These are phyloP conservation scores for Marasmius tenuissimus DNA, from an alignment of 1,284 basidiomycete genomes.

Conservation along the genomic window DNA sequence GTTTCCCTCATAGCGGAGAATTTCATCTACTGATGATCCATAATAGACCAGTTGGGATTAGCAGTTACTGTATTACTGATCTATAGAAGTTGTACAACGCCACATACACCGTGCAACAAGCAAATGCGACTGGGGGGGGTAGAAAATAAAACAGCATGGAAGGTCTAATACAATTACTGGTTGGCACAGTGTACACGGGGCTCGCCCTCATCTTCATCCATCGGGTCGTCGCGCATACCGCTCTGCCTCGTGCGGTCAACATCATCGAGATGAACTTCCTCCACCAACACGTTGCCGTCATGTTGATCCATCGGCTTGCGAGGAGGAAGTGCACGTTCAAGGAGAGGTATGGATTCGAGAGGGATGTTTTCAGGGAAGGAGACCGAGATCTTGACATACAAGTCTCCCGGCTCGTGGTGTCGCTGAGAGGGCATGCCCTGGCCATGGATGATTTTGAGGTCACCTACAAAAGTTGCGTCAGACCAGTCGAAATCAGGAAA, in stretches of 20 bases:
- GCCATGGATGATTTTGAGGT: constrained; percentile 87
- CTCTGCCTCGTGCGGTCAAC: constrained; percentile 77
- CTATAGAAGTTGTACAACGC: constrained; percentile 1
- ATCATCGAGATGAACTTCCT: constrained; percentile 88
- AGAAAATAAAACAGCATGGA: background rate
- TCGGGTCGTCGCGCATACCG: constrained; percentile 56
- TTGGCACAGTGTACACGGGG: constrained; percentile 85
- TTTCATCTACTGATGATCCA: constrained; percentile 3
- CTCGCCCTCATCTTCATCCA: constrained; percentile 87
- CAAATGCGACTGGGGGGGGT: background rate
- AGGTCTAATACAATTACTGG: constrained; percentile 48
- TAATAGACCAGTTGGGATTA: constrained; percentile 51
- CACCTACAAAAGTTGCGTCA: constrained; percentile 47
- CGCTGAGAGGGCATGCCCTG: constrained; percentile 99
- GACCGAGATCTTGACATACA: constrained; percentile 88
- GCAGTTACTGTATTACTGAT: background rate
- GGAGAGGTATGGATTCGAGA: constrained; percentile 63
- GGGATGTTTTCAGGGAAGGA: constrained; percentile 89
- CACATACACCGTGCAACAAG: background rate
- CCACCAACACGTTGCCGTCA: constrained; percentile 67
- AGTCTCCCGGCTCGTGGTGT: constrained; percentile 95
- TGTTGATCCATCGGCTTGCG: constrained; percentile 73
- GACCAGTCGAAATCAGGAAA: constrained; percentile 4
- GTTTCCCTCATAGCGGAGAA: background rate
- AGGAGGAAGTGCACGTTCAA: constrained; percentile 88